These are phyloP conservation scores for Penicillium sp. DNA, from an alignment of 2,329 filamentous ascomycete species.

Conservation along the genomic window DNA sequence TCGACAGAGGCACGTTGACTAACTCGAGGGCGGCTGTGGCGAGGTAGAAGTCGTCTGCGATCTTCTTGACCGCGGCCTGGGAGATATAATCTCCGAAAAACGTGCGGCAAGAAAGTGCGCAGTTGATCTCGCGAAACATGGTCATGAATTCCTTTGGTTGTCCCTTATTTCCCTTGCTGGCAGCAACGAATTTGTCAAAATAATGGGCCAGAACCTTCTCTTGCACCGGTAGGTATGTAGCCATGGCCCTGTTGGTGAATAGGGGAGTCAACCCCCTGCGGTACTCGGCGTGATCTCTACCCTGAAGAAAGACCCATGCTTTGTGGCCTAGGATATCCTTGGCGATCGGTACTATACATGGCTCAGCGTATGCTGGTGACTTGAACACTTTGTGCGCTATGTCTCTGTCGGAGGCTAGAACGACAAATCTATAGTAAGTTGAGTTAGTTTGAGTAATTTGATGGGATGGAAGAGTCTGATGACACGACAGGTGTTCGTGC, in stretches of 20 bases:
- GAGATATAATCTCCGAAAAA: constrained; percentile 87
- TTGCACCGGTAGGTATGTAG: constrained; percentile 76
- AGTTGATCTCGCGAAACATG: constrained; percentile 79
- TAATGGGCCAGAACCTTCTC: constrained; percentile 74
- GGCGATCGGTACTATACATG: constrained; percentile 79
- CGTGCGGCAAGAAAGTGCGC: constrained; percentile 75
- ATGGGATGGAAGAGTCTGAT: not conserved
- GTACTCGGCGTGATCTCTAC: constrained; percentile 79
- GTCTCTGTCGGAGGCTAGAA: constrained; percentile 81
- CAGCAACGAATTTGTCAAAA: constrained; percentile 62
- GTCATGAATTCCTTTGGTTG: constrained; percentile 71
- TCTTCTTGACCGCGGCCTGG: constrained; percentile 74
- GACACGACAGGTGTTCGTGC: constrained; percentile 15
- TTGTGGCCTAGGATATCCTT: constrained; percentile 75
- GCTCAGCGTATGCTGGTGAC: constrained; percentile 73
- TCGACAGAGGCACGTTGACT: constrained; percentile 69
- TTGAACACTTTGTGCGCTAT: constrained; percentile 88
- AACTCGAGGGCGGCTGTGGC: constrained; percentile 84
- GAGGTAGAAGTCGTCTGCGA: constrained; percentile 83
- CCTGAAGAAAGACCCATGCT: constrained; percentile 89
- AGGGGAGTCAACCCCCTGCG: constrained; percentile 80
- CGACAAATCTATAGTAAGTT: constrained; percentile 60
- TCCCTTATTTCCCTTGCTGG: constrained; percentile 58
- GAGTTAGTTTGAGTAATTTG: not conserved
- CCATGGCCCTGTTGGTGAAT: constrained; percentile 76